phyloP scores from a whole-genome alignment of 73 alveolate genomes.

The Tetrahymena malaccensis region DNA sequence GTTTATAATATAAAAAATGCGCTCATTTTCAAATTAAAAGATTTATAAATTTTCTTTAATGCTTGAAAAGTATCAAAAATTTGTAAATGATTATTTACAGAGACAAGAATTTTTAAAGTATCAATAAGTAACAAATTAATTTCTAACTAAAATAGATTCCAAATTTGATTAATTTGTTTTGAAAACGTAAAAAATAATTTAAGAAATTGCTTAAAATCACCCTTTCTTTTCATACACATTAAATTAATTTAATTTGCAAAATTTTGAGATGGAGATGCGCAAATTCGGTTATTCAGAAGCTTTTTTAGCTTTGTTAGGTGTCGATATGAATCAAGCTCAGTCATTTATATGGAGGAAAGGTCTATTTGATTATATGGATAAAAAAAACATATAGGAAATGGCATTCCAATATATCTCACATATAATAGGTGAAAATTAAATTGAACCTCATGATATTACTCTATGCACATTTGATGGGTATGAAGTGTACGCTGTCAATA shows the following conservation, averaged over 20 bases:
- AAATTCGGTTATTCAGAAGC: neutral
- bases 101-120: neutral
- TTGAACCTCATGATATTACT: neutral
- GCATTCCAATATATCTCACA: neutral
- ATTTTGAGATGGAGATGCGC: neutral
- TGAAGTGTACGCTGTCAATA: neutral
- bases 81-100: no score
- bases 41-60: neutral
- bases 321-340: neutral
- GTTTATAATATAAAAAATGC: neutral
- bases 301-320: neutral
- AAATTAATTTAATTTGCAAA: neutral
- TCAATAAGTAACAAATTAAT: no score
- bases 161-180: neutral
- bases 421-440: neutral
- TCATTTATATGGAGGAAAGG: neutral
- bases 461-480: neutral
- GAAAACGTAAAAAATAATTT: no score
- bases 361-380: neutral
- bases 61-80: neutral
- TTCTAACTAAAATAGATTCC: neutral
- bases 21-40: neutral
- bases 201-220: neutral
- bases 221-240: neutral
- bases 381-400: neutral